Conservation (phyloP, 108 stramenopile species). For the Schizochytrium sp. region DNA sequence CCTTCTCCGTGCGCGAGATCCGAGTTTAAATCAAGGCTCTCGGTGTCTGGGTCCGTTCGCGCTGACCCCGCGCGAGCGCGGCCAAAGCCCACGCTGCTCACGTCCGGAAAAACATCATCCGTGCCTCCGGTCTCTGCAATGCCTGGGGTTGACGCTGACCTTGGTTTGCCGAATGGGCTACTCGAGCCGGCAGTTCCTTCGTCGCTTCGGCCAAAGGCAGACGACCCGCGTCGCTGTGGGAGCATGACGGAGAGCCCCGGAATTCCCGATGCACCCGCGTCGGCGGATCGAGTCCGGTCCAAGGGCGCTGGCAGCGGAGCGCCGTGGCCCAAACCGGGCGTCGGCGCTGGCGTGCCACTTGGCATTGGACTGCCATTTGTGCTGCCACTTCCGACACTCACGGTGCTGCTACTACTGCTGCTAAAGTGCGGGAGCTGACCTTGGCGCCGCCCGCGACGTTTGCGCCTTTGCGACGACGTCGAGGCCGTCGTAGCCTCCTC, state of each 20-base stretch:
- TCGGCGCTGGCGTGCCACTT: too few species aligned
- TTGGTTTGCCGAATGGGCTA: not conserved
- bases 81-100: not conserved
- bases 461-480: too few species aligned
- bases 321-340: too few species aligned
- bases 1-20: not conserved
- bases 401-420: too few species aligned
- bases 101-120: too few species aligned
- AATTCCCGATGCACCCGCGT: not conserved
- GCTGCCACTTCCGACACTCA: too few species aligned
- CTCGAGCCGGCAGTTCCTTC: not conserved
- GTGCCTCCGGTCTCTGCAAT: not conserved
- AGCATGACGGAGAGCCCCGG: too few species aligned
- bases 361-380: too few species aligned
- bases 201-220: not conserved
- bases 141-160: not conserved
- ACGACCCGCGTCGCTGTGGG: not conserved
- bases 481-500: too few species aligned
- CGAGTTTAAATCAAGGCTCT: too few species aligned
- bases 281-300: not conserved
- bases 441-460: too few species aligned
- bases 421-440: too few species aligned
- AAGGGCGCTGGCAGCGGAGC: not conserved
- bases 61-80: not conserved
- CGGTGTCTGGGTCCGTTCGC: not conserved